Evolutionary conservation across 2,329 filamentous ascomycete species (phyloP).

Genomic region (Ophiosphaerella herpotricha): DNA sequence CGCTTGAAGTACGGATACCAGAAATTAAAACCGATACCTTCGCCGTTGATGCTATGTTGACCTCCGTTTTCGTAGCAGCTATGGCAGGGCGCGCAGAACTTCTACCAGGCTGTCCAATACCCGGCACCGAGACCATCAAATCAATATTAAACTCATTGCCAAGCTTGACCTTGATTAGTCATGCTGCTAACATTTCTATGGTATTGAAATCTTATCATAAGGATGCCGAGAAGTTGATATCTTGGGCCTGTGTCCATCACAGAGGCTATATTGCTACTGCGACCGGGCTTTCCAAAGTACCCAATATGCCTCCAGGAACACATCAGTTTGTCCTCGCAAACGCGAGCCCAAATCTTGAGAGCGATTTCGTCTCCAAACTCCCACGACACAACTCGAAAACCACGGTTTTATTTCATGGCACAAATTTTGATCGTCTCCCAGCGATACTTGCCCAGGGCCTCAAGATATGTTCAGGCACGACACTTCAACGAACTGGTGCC

Average conservation of each 20-base stretch:
- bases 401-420: constrained; percentile 41
- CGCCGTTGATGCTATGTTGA: constrained; percentile 36
- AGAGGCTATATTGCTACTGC: constrained; percentile 37
- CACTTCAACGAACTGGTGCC: constrained; percentile 37
- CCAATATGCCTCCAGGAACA: constrained; percentile 29
- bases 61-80: constrained; percentile 33
- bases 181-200: constrained; percentile 17
- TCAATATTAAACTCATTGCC: constrained; percentile 34
- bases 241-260: constrained; percentile 36
- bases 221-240: constrained; percentile 31
- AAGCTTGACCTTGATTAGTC: constrained; percentile 21
- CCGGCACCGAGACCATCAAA: constrained; percentile 9
- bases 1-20: constrained; percentile 35
- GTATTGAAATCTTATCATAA: constrained; percentile 18
- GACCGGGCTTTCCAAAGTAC: constrained; percentile 29
- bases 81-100: constrained; percentile 23
- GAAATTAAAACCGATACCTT: constrained; percentile 37
- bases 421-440: constrained; percentile 37
- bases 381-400: constrained; percentile 13
- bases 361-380: constrained; percentile 18
- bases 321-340: constrained; percentile 43
- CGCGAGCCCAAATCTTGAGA: constrained; percentile 31
- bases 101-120: constrained; percentile 34
- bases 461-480: constrained; percentile 27
- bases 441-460: constrained; percentile 39